Base-by-base conservation (phyloP, 768 basidiomycete species). In the Cystobasidium ongulense region DNA sequence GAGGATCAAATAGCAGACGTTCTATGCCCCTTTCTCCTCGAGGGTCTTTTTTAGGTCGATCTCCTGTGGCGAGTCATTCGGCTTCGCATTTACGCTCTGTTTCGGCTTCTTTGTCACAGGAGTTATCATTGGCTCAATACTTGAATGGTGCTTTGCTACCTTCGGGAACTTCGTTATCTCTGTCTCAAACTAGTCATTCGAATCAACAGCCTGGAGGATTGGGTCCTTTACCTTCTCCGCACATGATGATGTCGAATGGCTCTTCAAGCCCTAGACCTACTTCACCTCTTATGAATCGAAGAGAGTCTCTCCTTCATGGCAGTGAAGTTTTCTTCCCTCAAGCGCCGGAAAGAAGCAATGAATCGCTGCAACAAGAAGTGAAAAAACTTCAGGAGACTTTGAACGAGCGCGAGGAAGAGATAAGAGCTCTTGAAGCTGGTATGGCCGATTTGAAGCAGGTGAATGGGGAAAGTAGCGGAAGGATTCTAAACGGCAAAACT, bases 21-120 rank as follows among this genome's bases (percentile, higher is more conserved):
- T 59, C 57, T 62, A 74, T 79, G 75, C 78, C 78, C 1, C 73
- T 78, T 17, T 76, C 77, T 23, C 59, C 62, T 15, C 75, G 77
- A 11, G 53, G 72, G 50, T 76, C 77, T 79, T 79, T 79, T 79
- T 76, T 78, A 61, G 78, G 75, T 5, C 21, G 39, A 35, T 65
- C 78, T 71, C 68, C 68, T 39, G 76, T 76, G 72, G 67, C 65
- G 63, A 75, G 73, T 71, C 68, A 67, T 13, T 63, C 74, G 38
- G 59, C 50, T 18, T 92, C 91, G 87, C 87, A 88, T 77, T 91
- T 90, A 84, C 90, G 90, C 36, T 61, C 59, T 33, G 35, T 21
- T 83, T 93, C 92, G 81, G 87, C 88, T 84, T 95, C 93, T 85
- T 88, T 95, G 78, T 94, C 93, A 84, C 93, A 97, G 92, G 92